Base-by-base conservation (phyloP, 148 eudicot species). In the Persicaria maculosa region DNA sequence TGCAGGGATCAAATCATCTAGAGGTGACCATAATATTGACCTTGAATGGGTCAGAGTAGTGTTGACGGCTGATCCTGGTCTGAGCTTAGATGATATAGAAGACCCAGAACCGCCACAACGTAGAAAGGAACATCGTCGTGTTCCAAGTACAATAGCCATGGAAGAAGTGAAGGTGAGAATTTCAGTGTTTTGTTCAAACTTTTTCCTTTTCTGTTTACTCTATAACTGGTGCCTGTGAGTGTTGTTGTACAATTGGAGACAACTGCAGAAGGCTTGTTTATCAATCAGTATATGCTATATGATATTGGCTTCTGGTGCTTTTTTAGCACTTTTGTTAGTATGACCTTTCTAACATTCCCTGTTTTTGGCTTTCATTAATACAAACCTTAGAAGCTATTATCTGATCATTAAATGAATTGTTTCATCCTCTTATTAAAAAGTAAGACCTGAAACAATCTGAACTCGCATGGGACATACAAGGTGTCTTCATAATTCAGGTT, bases 121-220 rank as follows among this genome's bases (percentile, higher is more conserved):
- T 40, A 83, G 89, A 80, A 95, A 88, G 82, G 96, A 92, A 90
- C 98, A 95, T 65, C 96, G 98, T 15, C 96, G 98, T 76, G 96
- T 95, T 79, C 98, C 98, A 50, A 95, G 98, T 81, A 92, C 91
- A 57, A 79, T 88, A 76, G 98, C 98, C 80, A 90, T 95, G 68
- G 98, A 95, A 83, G 98, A 95, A 90, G 98, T 95, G 58, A 95
- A 92, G 97, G 98, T 95, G 74, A 67, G 80, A 64, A 53, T 47
- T 31, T 71, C 50, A 10, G 46, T 16, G 2, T 62, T 62, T 62
- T 57, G 62, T 36, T 65, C 22, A 65, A 31, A 65, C 4, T 5
- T 5, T 22, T 2, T 3, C 70, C 3, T 15, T 20, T 58, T 20
- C 20, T 65, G 9, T 43, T 40, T 65, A 9, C 47, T 25, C 46